Percentiles rank a stretch among this genome's conserved stretches.
Conservation (phyloP, 441 rosid species). For the Adansonia gregorii region DNA sequence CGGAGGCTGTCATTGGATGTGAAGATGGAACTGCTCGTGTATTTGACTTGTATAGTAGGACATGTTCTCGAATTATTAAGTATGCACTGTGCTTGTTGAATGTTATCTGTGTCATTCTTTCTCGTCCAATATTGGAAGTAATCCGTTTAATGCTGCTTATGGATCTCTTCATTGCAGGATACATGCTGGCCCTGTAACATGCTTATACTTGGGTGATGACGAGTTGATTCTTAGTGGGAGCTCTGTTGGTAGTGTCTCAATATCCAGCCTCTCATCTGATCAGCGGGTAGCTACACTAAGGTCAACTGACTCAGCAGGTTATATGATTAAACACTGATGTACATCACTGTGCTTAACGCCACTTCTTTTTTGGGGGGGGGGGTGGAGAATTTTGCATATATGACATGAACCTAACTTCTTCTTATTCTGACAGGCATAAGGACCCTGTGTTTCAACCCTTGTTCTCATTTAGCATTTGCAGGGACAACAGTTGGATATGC, state of each 20-base stretch:
- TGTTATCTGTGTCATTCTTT: neutral
- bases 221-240: conserved; percentile 74
- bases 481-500: conserved; percentile 77
- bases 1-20: conserved; percentile 92
- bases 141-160: conserved; percentile 9
- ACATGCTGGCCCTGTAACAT: conserved; percentile 70
- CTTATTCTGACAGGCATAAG: conserved; percentile 61
- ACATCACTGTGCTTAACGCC: neutral
- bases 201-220: conserved; percentile 70
- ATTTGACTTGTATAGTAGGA: conserved; percentile 88
- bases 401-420: conserved; percentile 11
- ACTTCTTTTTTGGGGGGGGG: neutral
- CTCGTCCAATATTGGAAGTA: conserved; percentile 2
- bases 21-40: conserved; percentile 87
- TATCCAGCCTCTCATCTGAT: conserved; percentile 65
- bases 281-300: conserved; percentile 65
- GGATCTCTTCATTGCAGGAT: conserved; percentile 52
- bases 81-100: conserved; percentile 24
- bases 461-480: conserved; percentile 63
- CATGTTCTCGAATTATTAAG: conserved; percentile 80
- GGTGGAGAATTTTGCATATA: neutral
- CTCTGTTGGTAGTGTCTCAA: conserved; percentile 67
- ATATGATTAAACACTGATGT: conserved; percentile 18
- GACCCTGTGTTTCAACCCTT: conserved; percentile 63
- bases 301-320: conserved; percentile 67